Evolutionary conservation across 306 rosid genomes (phyloP).

Genomic region (Spatholobus suberectus): DNA sequence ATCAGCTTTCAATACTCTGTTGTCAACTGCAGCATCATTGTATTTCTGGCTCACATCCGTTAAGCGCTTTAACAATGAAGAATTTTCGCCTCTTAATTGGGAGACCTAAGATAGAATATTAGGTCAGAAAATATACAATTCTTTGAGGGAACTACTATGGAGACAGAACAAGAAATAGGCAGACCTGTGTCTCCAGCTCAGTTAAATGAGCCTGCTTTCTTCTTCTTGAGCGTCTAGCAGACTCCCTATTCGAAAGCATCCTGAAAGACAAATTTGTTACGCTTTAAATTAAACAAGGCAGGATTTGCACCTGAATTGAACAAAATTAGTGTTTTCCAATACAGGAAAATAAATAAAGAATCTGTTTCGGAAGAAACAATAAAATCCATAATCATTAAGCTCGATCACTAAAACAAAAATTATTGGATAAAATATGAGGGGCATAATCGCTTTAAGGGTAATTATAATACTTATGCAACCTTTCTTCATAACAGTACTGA

Average conservation of each 20-base stretch:
- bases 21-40: slow-evolving; percentile 76
- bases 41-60: slow-evolving; percentile 70
- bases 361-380: neutral
- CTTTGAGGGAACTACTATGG: neutral
- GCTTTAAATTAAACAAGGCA: slow-evolving; percentile 30
- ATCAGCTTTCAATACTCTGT: slow-evolving; percentile 88
- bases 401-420: neutral
- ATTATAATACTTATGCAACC: neutral
- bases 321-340: neutral
- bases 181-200: slow-evolving; percentile 90
- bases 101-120: slow-evolving; percentile 61
- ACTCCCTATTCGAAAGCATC: slow-evolving; percentile 98
- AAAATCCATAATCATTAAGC: slow-evolving; percentile 21
- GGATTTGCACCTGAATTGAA: slow-evolving; percentile 19
- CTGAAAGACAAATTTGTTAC: slow-evolving; percentile 52
- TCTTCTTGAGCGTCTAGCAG: slow-evolving; percentile 96
- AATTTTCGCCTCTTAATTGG: slow-evolving; percentile 84
- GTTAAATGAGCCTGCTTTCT: slow-evolving; percentile 97
- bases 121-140: slow-evolving; percentile 22
- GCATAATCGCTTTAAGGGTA: slow-evolving; percentile 9
- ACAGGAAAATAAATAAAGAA: neutral
- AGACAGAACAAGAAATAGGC: neutral
- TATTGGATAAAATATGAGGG: neutral
- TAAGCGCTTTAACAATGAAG: slow-evolving; percentile 79
- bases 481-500: neutral